These are phyloP conservation scores for Podospora australis DNA, from an alignment of 495 filamentous ascomycete genomes.

Conservation along the genomic window DNA sequence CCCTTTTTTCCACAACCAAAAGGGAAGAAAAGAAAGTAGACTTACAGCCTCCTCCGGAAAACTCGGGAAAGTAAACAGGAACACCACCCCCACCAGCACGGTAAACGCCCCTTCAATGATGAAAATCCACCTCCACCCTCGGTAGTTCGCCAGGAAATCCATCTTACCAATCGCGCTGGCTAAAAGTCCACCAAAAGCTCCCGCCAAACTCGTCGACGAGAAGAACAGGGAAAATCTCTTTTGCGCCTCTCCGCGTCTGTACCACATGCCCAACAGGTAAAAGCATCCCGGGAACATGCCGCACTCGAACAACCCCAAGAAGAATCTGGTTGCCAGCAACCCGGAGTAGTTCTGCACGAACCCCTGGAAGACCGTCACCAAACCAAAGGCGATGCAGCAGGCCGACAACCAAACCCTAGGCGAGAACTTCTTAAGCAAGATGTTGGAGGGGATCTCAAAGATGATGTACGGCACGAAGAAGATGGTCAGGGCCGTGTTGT, in stretches of 20 bases:
- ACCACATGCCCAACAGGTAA: constrained; percentile 80
- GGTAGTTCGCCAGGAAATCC: constrained; percentile 60
- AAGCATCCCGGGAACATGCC: constrained; percentile 89
- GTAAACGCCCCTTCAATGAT: constrained; percentile 71
- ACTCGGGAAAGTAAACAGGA: constrained; percentile 75
- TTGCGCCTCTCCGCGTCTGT: constrained; percentile 78
- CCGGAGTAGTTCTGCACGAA: constrained; percentile 72
- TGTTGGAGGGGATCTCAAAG: constrained; percentile 85
- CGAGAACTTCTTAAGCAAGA: constrained; percentile 72
- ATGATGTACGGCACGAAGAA: constrained; percentile 92
- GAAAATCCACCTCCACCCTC: constrained; percentile 84
- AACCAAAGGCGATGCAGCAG: constrained; percentile 80
- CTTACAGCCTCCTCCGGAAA: constrained; percentile 47
- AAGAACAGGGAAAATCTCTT: constrained; percentile 87
- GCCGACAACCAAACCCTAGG: constrained; percentile 74
- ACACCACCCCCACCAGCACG: constrained; percentile 58
- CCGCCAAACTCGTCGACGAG: constrained; percentile 69
- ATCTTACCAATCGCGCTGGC: constrained; percentile 81
- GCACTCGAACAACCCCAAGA: constrained; percentile 80
- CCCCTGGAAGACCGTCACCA: constrained; percentile 72
- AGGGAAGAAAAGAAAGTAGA: neutral
- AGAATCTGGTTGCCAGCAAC: constrained; percentile 75
- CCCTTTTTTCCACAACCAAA: neutral
- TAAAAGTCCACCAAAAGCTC: constrained; percentile 79
- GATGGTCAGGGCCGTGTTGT: constrained; percentile 74